Conservation (phyloP, 169 alveolate genomes). For the Plasmodium inui region DNA sequence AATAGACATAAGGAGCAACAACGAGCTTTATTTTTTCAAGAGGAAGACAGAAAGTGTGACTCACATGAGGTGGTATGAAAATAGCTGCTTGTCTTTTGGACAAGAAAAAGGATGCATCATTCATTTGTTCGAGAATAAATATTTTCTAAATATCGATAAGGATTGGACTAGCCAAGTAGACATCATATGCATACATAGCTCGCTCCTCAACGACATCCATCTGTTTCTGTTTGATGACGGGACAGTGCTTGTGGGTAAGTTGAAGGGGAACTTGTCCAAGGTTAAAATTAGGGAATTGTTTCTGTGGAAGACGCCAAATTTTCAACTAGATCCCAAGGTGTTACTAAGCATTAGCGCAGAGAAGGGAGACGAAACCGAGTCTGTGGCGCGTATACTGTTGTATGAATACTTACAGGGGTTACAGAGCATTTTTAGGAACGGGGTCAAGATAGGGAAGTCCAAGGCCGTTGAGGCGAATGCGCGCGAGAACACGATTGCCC, state of each 20-base stretch:
- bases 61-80: conserved; percentile 47
- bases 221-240: conserved; percentile 57
- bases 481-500: conserved; percentile 9
- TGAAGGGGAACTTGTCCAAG: conserved; percentile 22
- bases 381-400: conserved; percentile 20
- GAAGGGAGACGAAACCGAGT: conserved; percentile 8
- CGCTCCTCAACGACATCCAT: conserved; percentile 6
- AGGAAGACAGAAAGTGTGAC: conserved; percentile 54
- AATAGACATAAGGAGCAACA: conserved; percentile 51
- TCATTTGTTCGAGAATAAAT: conserved; percentile 46
- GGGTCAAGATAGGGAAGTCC: conserved; percentile 22
- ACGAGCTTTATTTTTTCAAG: conserved; percentile 52
- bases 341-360: conserved; percentile 28
- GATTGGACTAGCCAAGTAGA: conserved; percentile 13
- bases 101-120: conserved; percentile 71
- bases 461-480: not conserved
- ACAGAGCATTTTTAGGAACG: conserved; percentile 36
- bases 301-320: conserved; percentile 35
- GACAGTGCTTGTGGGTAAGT: conserved; percentile 35
- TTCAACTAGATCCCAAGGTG: conserved; percentile 17
- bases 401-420: conserved; percentile 60
- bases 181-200: conserved; percentile 42
- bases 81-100: conserved; percentile 45
- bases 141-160: conserved; percentile 65
- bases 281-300: conserved; percentile 27